A percentile compares a stretch with the other conserved stretches of the same genome.
phyloP scores from a whole-genome alignment of 139 green algal species.

The Prasinococcaceae sp. region DNA sequence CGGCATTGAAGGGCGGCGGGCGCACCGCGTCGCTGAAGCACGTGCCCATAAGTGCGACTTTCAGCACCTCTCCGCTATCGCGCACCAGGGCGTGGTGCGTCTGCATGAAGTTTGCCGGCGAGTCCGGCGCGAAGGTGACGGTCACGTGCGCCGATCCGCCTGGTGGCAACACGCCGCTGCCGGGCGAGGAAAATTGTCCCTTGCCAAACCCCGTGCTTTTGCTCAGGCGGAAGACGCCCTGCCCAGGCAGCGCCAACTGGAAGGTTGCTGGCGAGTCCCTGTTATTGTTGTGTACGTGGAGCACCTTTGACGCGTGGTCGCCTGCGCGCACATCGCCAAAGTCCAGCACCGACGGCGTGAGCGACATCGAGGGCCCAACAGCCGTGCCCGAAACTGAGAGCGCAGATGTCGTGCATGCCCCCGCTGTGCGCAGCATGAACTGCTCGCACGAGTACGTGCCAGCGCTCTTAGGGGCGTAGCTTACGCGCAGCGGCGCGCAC shows the following conservation, averaged over 20 bases:
- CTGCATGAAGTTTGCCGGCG: constrained; percentile 41
- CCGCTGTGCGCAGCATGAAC: constrained; percentile 32
- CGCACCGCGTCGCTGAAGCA: constrained; percentile 34
- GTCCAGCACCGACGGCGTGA: constrained; percentile 23
- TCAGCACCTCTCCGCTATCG: too few species aligned
- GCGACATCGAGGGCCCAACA: constrained; percentile 25
- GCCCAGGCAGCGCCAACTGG: constrained; percentile 22
- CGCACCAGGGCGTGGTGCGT: constrained; percentile 32
- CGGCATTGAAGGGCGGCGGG: constrained; percentile 39
- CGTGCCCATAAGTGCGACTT: constrained; percentile 43
- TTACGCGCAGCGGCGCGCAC: constrained; percentile 28
- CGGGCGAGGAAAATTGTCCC: too few species aligned
- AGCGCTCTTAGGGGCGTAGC: constrained; percentile 32
- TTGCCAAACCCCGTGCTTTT: too few species aligned
- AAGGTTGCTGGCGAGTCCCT: constrained; percentile 31
- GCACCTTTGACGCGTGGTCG: constrained; percentile 19
- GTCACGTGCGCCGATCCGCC: too few species aligned
- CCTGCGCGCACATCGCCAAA: constrained; percentile 39
- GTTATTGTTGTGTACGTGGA: constrained; percentile 47
- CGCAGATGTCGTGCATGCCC: constrained; percentile 33
- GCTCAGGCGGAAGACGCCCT: not conserved
- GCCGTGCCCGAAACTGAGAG: constrained; percentile 33
- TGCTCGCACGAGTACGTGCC: constrained; percentile 39
- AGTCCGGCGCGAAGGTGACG: constrained; percentile 31
- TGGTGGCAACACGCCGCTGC: too few species aligned